A percentile compares a stretch with the other conserved stretches of the same genome.
Evolutionary conservation across 208 protist genomes (phyloP).

Genomic region (Acanthamoeba pearcei): DNA sequence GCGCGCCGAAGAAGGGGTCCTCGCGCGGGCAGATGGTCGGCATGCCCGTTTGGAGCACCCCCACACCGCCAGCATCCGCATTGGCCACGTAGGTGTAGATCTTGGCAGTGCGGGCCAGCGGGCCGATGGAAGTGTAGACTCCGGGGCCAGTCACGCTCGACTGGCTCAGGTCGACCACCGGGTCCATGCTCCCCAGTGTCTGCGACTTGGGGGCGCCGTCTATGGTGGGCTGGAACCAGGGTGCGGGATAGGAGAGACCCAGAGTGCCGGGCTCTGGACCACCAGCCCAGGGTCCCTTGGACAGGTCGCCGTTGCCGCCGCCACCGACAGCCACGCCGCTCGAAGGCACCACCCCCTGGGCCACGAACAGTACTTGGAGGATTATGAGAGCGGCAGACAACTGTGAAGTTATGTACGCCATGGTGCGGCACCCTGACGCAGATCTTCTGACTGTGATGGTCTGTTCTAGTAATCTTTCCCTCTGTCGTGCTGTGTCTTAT

Average conservation of each 20-base stretch:
- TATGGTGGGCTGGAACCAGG: neutral
- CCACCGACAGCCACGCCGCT: neutral
- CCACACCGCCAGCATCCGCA: neutral
- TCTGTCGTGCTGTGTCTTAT: no score
- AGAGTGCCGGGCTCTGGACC: neutral
- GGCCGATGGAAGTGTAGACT: neutral
- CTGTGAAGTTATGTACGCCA: no score
- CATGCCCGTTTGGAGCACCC: constrained; percentile 8
- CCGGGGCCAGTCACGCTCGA: neutral
- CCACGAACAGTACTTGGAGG: neutral
- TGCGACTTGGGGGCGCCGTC: neutral
- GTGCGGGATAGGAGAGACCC: neutral
- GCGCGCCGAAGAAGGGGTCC: neutral
- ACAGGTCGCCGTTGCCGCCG: neutral
- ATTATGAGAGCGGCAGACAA: neutral
- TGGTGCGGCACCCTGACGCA: no score
- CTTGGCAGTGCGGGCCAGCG: neutral
- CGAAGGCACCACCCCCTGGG: neutral
- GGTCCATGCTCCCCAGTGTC: neutral
- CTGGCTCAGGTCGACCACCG: constrained; percentile 6
- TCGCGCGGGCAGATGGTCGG: neutral
- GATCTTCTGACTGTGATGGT: no score
- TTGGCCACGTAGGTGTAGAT: neutral
- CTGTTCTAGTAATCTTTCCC: no score
- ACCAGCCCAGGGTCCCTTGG: neutral